Evolutionary conservation across 2,329 filamentous ascomycete genomes (phyloP).

Genomic region (Cladorrhinum sp.): DNA sequence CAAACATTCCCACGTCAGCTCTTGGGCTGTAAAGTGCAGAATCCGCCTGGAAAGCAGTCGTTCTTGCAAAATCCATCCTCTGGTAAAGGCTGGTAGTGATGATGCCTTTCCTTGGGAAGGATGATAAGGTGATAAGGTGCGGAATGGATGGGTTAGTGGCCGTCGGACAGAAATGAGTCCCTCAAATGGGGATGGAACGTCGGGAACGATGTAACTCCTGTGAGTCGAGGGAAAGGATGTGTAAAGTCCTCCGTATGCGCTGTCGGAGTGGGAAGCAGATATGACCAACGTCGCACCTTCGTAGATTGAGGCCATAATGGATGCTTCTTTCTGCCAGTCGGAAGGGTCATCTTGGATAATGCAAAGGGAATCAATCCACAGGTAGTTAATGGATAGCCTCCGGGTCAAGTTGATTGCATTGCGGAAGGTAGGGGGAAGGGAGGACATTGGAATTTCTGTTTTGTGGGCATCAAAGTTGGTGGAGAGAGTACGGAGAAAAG

Average conservation of each 20-base stretch:
- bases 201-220: not conserved
- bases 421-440: slow-evolving; percentile 7
- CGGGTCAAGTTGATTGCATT: slow-evolving; percentile 13
- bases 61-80: slow-evolving; percentile 29
- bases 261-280: slow-evolving; percentile 6
- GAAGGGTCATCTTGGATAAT: slow-evolving; percentile 16
- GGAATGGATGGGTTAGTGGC: slow-evolving; percentile 10
- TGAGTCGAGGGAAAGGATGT: not conserved
- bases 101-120: not conserved
- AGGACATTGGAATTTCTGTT: slow-evolving; percentile 13
- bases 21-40: slow-evolving; percentile 21
- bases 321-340: slow-evolving; percentile 13
- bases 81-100: slow-evolving; percentile 12
- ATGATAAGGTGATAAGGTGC: slow-evolving; percentile 6
- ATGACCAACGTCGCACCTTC: slow-evolving; percentile 10
- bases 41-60: slow-evolving; percentile 22
- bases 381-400: slow-evolving; percentile 9
- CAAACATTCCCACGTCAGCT: slow-evolving; percentile 21
- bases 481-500: slow-evolving; percentile 15
- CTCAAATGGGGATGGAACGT: not conserved
- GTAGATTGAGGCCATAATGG: slow-evolving; percentile 18
- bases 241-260: slow-evolving; percentile 17
- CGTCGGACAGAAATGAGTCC: slow-evolving; percentile 10
- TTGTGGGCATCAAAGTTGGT: slow-evolving; percentile 13
- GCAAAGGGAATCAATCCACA: slow-evolving; percentile 24